These are phyloP conservation scores for Verticillium nubilum DNA, from an alignment of 2,329 filamentous ascomycete species.

Conservation along the genomic window DNA sequence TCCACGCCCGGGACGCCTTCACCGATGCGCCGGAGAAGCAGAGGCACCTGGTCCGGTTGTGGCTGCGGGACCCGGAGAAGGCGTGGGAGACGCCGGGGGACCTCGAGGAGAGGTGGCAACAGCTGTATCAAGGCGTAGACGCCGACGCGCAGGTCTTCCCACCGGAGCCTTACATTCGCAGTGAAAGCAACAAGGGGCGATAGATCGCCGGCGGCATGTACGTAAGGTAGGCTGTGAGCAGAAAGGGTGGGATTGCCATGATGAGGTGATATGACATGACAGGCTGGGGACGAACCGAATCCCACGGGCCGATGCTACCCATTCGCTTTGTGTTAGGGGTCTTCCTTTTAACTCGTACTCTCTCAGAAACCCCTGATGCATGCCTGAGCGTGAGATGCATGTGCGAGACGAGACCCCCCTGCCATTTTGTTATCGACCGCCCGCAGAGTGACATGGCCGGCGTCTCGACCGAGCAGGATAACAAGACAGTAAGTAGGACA, in stretches of 20 bases:
- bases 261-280: background rate
- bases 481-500: background rate
- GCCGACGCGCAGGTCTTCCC: constrained; percentile 50
- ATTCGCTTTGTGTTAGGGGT: background rate
- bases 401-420: background rate
- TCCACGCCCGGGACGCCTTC: constrained; percentile 48
- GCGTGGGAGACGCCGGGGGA: constrained; percentile 41
- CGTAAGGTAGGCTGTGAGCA: background rate
- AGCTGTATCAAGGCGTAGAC: constrained; percentile 46
- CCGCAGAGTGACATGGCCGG: background rate
- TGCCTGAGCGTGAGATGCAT: background rate
- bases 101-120: constrained; percentile 42
- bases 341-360: too few relatives aligned
- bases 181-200: constrained; percentile 13
- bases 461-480: background rate
- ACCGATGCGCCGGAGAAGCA: constrained; percentile 34
- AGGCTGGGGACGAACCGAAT: background rate
- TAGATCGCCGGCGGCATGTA: background rate
- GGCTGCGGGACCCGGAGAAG: constrained; percentile 42
- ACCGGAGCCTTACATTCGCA: constrained; percentile 38
- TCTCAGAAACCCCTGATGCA: background rate
- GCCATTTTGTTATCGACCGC: background rate
- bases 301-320: background rate
- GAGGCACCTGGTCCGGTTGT: constrained; percentile 38
- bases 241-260: background rate